Percentiles rank a stretch among this genome's conserved stretches.
These are phyloP conservation scores for Karstenula rhodostoma DNA, from an alignment of 2,329 filamentous ascomycete genomes.

Conservation along the genomic window DNA sequence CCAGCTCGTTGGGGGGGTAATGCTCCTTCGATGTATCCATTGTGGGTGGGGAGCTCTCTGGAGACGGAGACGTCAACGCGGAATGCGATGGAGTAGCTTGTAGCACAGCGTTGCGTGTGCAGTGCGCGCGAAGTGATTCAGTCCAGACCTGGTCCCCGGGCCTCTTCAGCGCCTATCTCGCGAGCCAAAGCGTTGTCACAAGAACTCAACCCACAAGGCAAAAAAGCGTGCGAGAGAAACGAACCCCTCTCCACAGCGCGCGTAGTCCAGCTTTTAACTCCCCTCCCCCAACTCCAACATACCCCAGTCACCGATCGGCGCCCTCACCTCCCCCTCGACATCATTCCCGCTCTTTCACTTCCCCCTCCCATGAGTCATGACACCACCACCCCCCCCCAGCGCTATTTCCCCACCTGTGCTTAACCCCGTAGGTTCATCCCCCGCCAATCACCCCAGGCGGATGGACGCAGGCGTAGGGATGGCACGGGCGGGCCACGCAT, in stretches of 20 bases:
- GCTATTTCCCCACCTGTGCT: slow-evolving; percentile 11
- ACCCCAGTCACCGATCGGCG: slow-evolving; percentile 1
- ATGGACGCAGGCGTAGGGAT: neutral
- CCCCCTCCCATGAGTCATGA: too few relatives aligned
- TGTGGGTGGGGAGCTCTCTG: slow-evolving; percentile 5
- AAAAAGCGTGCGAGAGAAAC: neutral
- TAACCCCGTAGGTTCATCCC: slow-evolving; percentile 8
- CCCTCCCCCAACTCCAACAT: neutral
- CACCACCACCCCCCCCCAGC: neutral
- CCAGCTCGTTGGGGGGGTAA: slow-evolving; percentile 25
- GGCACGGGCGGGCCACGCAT: neutral
- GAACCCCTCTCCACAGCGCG: neutral
- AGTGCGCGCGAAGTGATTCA: neutral
- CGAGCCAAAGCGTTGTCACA: neutral
- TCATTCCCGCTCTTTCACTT: neutral
- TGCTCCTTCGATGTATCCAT: slow-evolving; percentile 34
- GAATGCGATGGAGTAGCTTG: neutral
- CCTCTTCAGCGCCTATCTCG: neutral
- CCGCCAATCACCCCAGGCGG: slow-evolving; percentile 13
- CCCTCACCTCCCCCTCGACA: neutral
- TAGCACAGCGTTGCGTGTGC: neutral
- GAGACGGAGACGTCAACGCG: neutral
- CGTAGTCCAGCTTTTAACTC: slow-evolving; percentile 5
- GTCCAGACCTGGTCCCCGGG: too few relatives aligned
- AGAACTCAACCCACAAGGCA: neutral